Percentiles rank a stretch among this genome's conserved stretches.
Evolutionary conservation across 1,284 basidiomycete species (phyloP).

Genomic region (Ganoderma leucocontextum): DNA sequence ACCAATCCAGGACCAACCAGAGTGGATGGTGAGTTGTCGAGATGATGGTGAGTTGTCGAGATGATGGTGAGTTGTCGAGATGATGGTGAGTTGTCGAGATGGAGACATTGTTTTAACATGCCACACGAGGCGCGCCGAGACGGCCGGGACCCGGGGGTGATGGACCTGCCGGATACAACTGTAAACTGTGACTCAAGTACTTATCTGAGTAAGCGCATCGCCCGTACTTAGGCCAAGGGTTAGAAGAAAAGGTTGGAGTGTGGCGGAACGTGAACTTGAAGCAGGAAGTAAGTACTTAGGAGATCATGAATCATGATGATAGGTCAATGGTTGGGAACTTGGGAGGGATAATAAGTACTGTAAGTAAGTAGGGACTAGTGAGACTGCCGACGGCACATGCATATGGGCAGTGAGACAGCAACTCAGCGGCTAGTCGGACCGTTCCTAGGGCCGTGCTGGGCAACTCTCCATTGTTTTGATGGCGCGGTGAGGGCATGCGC

Average conservation of each 20-base stretch:
- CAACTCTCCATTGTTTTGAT: neutral
- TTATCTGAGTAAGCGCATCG: neutral
- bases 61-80: constrained; percentile 9
- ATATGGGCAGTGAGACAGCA: neutral
- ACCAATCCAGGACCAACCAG: neutral
- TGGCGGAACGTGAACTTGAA: neutral
- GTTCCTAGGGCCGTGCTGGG: neutral
- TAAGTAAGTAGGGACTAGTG: neutral
- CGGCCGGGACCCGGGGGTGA: neutral
- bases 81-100: constrained; percentile 3
- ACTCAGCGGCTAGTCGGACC: neutral
- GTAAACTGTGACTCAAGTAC: neutral
- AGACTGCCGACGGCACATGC: neutral
- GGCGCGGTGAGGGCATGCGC: neutral
- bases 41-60: constrained; percentile 7
- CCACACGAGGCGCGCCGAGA: constrained; percentile 3
- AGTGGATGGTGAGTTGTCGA: constrained; percentile 5
- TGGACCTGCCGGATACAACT: neutral
- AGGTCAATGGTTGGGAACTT: neutral
- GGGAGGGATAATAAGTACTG: neutral
- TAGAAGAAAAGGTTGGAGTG: neutral
- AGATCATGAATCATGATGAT: neutral
- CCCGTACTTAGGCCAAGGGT: neutral
- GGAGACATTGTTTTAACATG: neutral
- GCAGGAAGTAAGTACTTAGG: neutral